These are phyloP conservation scores for Diaporthe batatas DNA, from an alignment of 2,329 filamentous ascomycete genomes.

Conservation along the genomic window DNA sequence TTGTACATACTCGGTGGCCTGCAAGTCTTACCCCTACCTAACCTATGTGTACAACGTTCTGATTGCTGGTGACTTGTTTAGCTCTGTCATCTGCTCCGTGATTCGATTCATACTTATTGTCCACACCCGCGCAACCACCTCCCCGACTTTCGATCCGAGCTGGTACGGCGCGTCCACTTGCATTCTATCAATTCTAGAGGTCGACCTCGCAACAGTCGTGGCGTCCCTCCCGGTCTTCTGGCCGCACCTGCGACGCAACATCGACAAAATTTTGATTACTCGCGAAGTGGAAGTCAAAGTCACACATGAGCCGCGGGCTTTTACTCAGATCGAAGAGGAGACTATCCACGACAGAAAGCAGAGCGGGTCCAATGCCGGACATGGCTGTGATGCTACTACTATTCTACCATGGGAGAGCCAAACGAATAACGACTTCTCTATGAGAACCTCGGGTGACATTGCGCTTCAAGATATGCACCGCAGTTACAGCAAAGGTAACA, in stretches of 20 bases:
- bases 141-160: constrained; percentile 47
- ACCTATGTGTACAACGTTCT: background rate
- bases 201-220: constrained; percentile 47
- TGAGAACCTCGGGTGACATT: constrained; percentile 21
- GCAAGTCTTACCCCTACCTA: constrained; percentile 39
- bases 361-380: background rate
- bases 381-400: background rate
- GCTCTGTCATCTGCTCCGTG: constrained; percentile 45
- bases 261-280: constrained; percentile 48
- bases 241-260: constrained; percentile 46
- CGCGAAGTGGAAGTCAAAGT: constrained; percentile 46
- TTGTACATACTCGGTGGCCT: constrained; percentile 38
- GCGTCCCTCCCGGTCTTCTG: constrained; percentile 50
- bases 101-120: constrained; percentile 46
- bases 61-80: constrained; percentile 12
- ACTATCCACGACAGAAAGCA: background rate
- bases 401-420: constrained; percentile 27
- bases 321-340: constrained; percentile 36
- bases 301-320: constrained; percentile 33
- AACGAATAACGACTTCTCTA: background rate
- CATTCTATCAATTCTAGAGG: constrained; percentile 47
- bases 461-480: constrained; percentile 36
- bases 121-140: constrained; percentile 43
- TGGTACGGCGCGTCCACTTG: constrained; percentile 47
- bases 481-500: constrained; percentile 12